phyloP scores from a whole-genome alignment of 129 eudicot species.

The Artemisia annua region DNA sequence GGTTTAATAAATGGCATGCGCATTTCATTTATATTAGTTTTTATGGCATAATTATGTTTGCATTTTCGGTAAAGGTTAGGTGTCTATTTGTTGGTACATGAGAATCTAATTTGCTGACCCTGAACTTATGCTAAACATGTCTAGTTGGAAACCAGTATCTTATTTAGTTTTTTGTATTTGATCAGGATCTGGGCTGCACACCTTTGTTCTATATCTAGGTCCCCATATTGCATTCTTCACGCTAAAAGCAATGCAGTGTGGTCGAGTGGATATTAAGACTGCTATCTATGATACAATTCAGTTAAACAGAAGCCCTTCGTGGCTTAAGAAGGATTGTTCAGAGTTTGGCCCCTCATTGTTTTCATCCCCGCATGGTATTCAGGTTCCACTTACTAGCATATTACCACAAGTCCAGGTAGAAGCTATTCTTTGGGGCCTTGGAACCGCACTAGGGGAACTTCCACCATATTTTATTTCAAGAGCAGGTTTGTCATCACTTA shows the following conservation, averaged over 20 bases:
- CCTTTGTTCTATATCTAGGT: conserved; percentile 93
- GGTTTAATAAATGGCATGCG: no score
- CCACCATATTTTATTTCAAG: conserved; percentile 98
- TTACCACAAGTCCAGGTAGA: conserved; percentile 92
- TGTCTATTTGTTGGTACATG: no score
- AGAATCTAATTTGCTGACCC: neutral
- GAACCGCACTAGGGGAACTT: conserved; percentile 96
- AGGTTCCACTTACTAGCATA: conserved; percentile 83
- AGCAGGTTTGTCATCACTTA: conserved; percentile 57
- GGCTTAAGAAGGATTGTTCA: conserved; percentile 90
- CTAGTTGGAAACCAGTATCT: neutral
- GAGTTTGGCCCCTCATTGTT: conserved; percentile 85
- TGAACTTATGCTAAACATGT: conserved; percentile 2
- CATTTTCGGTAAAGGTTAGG: no score
- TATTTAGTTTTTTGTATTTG: conserved; percentile 11
- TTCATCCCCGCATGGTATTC: conserved; percentile 43
- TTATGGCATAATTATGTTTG: no score
- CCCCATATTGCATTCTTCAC: conserved; percentile 96
- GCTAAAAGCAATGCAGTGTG: conserved; percentile 89
- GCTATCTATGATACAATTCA: conserved; percentile 93
- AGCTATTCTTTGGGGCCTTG: conserved; percentile 93
- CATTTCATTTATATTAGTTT: no score
- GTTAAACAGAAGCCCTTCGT: conserved; percentile 71
- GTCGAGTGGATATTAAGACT: conserved; percentile 87
- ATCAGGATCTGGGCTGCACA: conserved; percentile 92